These are phyloP conservation scores for Pleomassaria siparia DNA, from an alignment of 2,329 filamentous ascomycete genomes.

Conservation along the genomic window DNA sequence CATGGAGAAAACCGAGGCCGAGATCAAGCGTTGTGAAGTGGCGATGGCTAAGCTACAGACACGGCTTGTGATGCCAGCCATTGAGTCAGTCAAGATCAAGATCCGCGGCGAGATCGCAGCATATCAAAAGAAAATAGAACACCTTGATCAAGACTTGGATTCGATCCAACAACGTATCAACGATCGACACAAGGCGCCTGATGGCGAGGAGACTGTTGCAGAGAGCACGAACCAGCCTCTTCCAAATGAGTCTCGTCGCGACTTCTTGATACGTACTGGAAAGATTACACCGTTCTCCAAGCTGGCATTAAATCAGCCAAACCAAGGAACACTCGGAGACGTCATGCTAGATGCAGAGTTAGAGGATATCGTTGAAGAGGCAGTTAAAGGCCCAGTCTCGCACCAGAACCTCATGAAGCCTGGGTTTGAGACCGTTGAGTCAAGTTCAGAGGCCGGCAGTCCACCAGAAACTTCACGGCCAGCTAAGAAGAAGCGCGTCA, in stretches of 20 bases:
- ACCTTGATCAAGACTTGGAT: slow-evolving; percentile 70
- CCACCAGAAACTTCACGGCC: slow-evolving; percentile 31
- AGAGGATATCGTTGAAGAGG: slow-evolving; percentile 57
- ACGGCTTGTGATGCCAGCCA: slow-evolving; percentile 57
- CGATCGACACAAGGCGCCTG: slow-evolving; percentile 65
- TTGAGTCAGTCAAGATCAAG: slow-evolving; percentile 59
- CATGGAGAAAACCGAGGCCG: slow-evolving; percentile 56
- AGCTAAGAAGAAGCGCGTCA: slow-evolving; percentile 46
- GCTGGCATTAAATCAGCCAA: slow-evolving; percentile 65
- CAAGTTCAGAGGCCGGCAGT: slow-evolving; percentile 34
- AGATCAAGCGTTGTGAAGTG: slow-evolving; percentile 61
- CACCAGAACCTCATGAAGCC: slow-evolving; percentile 53
- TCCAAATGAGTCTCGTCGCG: slow-evolving; percentile 79
- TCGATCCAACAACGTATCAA: slow-evolving; percentile 82
- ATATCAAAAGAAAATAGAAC: slow-evolving; percentile 64
- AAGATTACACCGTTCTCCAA: slow-evolving; percentile 97
- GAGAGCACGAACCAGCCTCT: slow-evolving; percentile 61
- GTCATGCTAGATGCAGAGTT: slow-evolving; percentile 82
- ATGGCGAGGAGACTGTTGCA: slow-evolving; percentile 46
- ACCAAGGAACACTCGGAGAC: slow-evolving; percentile 71
- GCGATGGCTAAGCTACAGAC: slow-evolving; percentile 64
- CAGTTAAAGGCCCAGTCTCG: slow-evolving; percentile 42
- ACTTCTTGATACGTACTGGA: slow-evolving; percentile 90
- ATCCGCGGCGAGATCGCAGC: slow-evolving; percentile 67
- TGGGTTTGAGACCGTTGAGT: slow-evolving; percentile 44